phyloP scores from a whole-genome alignment of 2,329 filamentous ascomycete species.

The Ophiostoma perfectum region DNA sequence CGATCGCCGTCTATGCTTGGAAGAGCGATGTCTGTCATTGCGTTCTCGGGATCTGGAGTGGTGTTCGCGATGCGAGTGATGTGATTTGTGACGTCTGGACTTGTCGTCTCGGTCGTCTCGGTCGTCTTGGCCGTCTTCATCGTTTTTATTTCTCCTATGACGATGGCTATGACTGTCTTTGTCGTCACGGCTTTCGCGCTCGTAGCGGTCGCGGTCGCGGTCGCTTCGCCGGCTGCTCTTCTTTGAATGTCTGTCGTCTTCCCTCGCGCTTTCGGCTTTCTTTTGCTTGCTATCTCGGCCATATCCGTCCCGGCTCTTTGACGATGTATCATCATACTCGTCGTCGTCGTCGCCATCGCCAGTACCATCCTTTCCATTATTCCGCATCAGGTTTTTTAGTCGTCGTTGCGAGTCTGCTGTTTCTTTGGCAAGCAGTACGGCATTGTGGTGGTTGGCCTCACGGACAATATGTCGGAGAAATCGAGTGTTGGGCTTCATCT shows the following conservation, averaged over 20 bases:
- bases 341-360: background rate
- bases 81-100: background rate
- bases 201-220: background rate
- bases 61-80: background rate
- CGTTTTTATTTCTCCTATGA: background rate
- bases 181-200: background rate
- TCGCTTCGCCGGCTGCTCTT: background rate
- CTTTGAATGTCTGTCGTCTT: background rate
- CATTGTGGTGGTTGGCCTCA: constrained; percentile 84
- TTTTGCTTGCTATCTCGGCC: background rate
- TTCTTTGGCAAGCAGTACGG: constrained; percentile 77
- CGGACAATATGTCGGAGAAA: constrained; percentile 86
- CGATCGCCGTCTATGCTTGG: constrained; percentile 16
- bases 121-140: background rate
- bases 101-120: background rate
- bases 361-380: background rate
- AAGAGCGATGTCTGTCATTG: background rate
- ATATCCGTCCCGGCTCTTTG: background rate
- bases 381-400: constrained; percentile 51
- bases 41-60: constrained; percentile 3
- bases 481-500: constrained; percentile 83
- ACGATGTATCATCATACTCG: background rate
- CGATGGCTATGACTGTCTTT: background rate
- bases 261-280: background rate
- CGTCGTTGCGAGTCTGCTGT: constrained; percentile 70